A percentile compares a stretch with the other conserved stretches of the same genome.
phyloP scores from a whole-genome alignment of 2,329 filamentous ascomycete species.

The Fusarium sp. region DNA sequence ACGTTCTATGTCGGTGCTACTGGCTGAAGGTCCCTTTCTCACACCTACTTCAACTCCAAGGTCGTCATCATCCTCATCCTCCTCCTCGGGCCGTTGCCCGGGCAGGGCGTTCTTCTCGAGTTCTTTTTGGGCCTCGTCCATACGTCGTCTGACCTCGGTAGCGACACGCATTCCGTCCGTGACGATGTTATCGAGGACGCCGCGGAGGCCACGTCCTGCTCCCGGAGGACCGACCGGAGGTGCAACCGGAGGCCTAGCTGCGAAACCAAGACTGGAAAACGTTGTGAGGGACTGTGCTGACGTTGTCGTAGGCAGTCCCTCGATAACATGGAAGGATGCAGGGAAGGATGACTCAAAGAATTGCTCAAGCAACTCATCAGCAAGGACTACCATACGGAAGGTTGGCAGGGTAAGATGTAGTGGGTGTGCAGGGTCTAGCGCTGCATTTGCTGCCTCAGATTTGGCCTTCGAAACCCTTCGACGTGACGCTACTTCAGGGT shows the following conservation, averaged over 20 bases:
- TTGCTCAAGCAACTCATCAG: conserved; percentile 93
- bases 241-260: conserved; percentile 53
- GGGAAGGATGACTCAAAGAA: conserved; percentile 98
- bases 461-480: conserved; percentile 69
- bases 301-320: conserved; percentile 60
- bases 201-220: conserved; percentile 81
- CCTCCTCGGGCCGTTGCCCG: conserved; percentile 72
- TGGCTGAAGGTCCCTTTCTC: conserved; percentile 48
- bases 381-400: conserved; percentile 98
- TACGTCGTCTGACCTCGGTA: conserved; percentile 87
- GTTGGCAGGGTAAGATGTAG: conserved; percentile 96
- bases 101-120: conserved; percentile 84
- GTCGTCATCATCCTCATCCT: conserved; percentile 74
- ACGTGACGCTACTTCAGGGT: conserved; percentile 37
- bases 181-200: conserved; percentile 96
- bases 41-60: conserved; percentile 57
- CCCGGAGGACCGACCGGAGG: conserved; percentile 54
- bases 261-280: conserved; percentile 78
- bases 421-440: conserved; percentile 91
- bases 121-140: conserved; percentile 96
- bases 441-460: conserved; percentile 84
- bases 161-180: conserved; percentile 97
- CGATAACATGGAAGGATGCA: conserved; percentile 88
- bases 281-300: conserved; percentile 78
- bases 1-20: conserved; percentile 68